Base-by-base conservation (phyloP, 1,139 yeast genomes). In the Blastobotrys capitulatus region DNA sequence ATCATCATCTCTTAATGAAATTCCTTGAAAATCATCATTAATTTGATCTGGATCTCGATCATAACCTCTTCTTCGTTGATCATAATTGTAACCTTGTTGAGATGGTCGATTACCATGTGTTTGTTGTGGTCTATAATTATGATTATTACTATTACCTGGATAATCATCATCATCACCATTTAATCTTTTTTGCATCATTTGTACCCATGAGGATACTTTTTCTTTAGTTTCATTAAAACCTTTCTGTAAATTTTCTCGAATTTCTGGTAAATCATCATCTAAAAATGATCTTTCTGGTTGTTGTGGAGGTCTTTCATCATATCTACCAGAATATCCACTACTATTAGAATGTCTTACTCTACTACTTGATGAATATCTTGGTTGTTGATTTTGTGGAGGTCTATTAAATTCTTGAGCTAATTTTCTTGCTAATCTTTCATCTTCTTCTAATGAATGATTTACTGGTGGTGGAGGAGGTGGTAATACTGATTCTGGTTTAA, bases 201-300 rank as follows among this genome's bases (percentile, higher is more conserved):
- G 79, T 52, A 90, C 84, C 95, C 97, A 89, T 25, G 82, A 79
- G 56, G 86, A 83, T 52, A 92, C 80, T 47, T 86, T 85, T 43
- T 79, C 75, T 53, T 83, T 79, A 1, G 97, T 92, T 60, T 89
- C 97, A 61, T 83, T 90, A 48, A 89, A 75, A 27, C 95, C 94
- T 62, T 83, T 84, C 48, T 79, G 74, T 52, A 88, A 76, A 46
- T 82, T 79, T 49, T 85, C 87, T 60, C 79, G 82, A 57, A 87
- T 71, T 60, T 82, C 88, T 10, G 83, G 83, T 46, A 78, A 59
- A 51, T 78, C 82, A 54, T 76, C 78, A 51, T 78, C 82, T 36
- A 83, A 83, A 60, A 86, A 81, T 37, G 60, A 51, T 42, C 63
- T 44, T 55, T 57, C 59, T 27, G 58, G 52, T 48, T 52, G 49